A percentile compares a stretch with the other conserved stretches of the same genome.
Conservation (phyloP, 495 filamentous ascomycete genomes). For the Aspergillus taichungensis region DNA sequence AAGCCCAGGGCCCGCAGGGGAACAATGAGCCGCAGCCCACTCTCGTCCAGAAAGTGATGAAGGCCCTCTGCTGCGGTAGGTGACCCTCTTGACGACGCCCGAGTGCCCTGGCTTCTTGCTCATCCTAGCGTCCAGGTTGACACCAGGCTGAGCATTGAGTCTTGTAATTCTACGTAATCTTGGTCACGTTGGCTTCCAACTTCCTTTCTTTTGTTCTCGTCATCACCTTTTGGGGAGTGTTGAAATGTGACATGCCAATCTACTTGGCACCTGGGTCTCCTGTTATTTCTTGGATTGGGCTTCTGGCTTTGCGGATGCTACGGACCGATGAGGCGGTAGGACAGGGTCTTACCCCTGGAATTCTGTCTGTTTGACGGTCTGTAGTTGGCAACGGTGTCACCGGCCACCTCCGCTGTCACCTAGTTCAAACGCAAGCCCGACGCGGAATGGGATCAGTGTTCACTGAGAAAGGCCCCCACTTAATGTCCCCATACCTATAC, state of each 20-base stretch:
- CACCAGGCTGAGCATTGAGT: constrained; percentile 8
- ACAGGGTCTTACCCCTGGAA: constrained; percentile 12
- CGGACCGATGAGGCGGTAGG: constrained; percentile 14
- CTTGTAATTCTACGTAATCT: constrained; percentile 19
- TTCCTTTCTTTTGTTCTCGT: constrained; percentile 22
- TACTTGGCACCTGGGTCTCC: constrained; percentile 15
- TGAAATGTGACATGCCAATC: constrained; percentile 19
- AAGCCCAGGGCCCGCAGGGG: constrained; percentile 28
- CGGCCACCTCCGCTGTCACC: not conserved
- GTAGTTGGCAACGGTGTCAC: not conserved
- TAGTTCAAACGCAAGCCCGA: no score
- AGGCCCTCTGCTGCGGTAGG: constrained; percentile 73
- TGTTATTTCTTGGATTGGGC: constrained; percentile 10
- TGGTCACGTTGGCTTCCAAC: constrained; percentile 16
- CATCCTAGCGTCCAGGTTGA: constrained; percentile 29
- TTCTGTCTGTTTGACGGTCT: constrained; percentile 1
- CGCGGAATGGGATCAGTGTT: no score
- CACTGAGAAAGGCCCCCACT: constrained; percentile 10
- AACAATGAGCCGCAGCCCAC: constrained; percentile 42
- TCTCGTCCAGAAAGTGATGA: constrained; percentile 63
- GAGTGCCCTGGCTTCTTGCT: constrained; percentile 14
- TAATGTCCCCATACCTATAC: constrained; percentile 4
- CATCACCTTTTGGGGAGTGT: constrained; percentile 5
- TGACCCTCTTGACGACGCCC: constrained; percentile 16
- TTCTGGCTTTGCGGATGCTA: constrained; percentile 12